Evolutionary conservation across 2,329 filamentous ascomycete genomes (phyloP).

Genomic region (Colletotrichum melonis): DNA sequence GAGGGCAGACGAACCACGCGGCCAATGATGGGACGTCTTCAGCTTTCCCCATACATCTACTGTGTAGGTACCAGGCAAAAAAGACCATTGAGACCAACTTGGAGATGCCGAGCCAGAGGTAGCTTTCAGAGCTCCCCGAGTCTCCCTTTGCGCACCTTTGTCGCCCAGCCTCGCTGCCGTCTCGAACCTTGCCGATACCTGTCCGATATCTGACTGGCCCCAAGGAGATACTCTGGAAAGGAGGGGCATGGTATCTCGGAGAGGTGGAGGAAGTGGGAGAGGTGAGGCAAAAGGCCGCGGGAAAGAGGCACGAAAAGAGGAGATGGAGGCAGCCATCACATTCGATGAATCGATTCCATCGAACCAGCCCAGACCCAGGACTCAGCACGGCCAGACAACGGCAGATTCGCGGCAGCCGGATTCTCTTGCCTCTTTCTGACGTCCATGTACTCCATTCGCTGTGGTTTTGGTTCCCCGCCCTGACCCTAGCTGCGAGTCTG

Average conservation of each 20-base stretch:
- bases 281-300: not conserved
- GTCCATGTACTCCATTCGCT: not conserved
- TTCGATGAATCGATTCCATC: not conserved
- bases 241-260: slow-evolving; percentile 35
- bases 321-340: not conserved
- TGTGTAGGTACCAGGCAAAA: not conserved
- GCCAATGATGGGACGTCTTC: slow-evolving; percentile 10
- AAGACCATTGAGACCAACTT: not conserved
- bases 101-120: slow-evolving; percentile 26
- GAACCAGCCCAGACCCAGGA: slow-evolving; percentile 16
- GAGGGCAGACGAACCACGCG: slow-evolving; percentile 28
- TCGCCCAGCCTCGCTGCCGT: slow-evolving; percentile 20
- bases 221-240: slow-evolving; percentile 35
- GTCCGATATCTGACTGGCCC: slow-evolving; percentile 12
- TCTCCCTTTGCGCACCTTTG: too few species aligned
- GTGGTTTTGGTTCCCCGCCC: slow-evolving; percentile 18
- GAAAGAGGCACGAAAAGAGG: not conserved
- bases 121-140: not conserved
- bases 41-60: not conserved
- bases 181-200: slow-evolving; percentile 20
- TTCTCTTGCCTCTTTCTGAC: slow-evolving; percentile 30
- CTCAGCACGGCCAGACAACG: not conserved
- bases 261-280: slow-evolving; percentile 28
- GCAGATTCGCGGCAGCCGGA: slow-evolving; percentile 19
- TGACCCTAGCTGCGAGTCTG: not conserved